A percentile compares a stretch with the other conserved stretches of the same genome.
These are phyloP conservation scores for Prillingera fragicola DNA, from an alignment of 1,284 basidiomycete species.

Conservation along the genomic window DNA sequence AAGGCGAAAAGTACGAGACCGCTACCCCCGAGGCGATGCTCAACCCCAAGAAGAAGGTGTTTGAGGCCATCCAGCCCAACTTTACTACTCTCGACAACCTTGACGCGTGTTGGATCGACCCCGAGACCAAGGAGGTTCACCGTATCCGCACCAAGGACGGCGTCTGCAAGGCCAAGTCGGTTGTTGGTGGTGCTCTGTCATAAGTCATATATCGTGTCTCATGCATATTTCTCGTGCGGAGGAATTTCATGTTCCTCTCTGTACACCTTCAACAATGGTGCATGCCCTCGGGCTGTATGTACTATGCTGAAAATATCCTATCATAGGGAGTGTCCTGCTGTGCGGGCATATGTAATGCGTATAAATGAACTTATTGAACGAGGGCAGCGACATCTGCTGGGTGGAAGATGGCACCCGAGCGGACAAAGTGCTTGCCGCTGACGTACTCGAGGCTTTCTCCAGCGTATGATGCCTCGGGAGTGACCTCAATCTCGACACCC, in stretches of 20 bases:
- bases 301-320: too few relatives aligned
- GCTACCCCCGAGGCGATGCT: constrained; percentile 69
- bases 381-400: constrained; percentile 21
- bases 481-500: constrained; percentile 74
- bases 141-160: constrained; percentile 80
- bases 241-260: not conserved
- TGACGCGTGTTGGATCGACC: constrained; percentile 89
- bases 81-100: constrained; percentile 79
- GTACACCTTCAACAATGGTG: not conserved
- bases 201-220: constrained; percentile 44
- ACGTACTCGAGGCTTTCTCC: constrained; percentile 83
- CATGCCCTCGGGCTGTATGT: not conserved
- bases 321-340: too few relatives aligned
- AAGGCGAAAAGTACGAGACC: constrained; percentile 74
- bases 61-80: constrained; percentile 84
- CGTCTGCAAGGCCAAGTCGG: constrained; percentile 69
- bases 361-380: too few relatives aligned
- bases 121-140: constrained; percentile 71
- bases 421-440: constrained; percentile 70
- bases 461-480: constrained; percentile 79
- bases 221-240: not conserved
- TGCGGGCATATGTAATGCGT: too few relatives aligned
- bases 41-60: constrained; percentile 97
- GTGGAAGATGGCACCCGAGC: constrained; percentile 43
- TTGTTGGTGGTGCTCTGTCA: constrained; percentile 80